phyloP scores from a whole-genome alignment of 805 yeast genomes.

The Sugiyamaella qingdaonensis region DNA sequence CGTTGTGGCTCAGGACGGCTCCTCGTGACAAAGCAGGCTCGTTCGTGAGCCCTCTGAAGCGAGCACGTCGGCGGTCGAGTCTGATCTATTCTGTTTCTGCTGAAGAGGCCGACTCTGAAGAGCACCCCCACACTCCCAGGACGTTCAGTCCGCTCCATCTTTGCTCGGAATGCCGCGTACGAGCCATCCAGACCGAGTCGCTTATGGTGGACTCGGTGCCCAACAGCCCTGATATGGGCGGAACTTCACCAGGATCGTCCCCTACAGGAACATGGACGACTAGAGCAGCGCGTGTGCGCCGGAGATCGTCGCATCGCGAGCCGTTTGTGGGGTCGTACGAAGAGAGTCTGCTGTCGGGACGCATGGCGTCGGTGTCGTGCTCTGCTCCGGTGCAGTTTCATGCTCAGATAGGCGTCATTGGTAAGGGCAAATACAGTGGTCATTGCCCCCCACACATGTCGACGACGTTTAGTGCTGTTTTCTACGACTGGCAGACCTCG shows the following conservation, averaged over 20 bases:
- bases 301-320: slow-evolving; percentile 21
- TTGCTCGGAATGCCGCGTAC: slow-evolving; percentile 7
- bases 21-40: no score
- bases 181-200: background rate
- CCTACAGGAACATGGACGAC: background rate
- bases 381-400: slow-evolving; percentile 25
- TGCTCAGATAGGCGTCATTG: slow-evolving; percentile 30
- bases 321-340: slow-evolving; percentile 34
- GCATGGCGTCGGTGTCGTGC: slow-evolving; percentile 28
- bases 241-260: background rate
- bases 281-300: slow-evolving; percentile 5
- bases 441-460: slow-evolving; percentile 27
- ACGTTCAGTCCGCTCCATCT: background rate
- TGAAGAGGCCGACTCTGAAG: background rate
- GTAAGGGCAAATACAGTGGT: slow-evolving; percentile 22
- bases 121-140: background rate
- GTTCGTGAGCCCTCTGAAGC: background rate
- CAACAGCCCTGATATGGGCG: slow-evolving; percentile 1
- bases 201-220: background rate
- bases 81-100: slow-evolving; percentile 14
- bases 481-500: slow-evolving; percentile 25
- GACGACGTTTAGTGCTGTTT: slow-evolving; percentile 30
- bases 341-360: slow-evolving; percentile 31
- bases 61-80: slow-evolving; percentile 18
- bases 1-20: no score